Evolutionary conservation across 2,329 filamentous ascomycete genomes (phyloP).

Genomic region (Alternaria sp.): DNA sequence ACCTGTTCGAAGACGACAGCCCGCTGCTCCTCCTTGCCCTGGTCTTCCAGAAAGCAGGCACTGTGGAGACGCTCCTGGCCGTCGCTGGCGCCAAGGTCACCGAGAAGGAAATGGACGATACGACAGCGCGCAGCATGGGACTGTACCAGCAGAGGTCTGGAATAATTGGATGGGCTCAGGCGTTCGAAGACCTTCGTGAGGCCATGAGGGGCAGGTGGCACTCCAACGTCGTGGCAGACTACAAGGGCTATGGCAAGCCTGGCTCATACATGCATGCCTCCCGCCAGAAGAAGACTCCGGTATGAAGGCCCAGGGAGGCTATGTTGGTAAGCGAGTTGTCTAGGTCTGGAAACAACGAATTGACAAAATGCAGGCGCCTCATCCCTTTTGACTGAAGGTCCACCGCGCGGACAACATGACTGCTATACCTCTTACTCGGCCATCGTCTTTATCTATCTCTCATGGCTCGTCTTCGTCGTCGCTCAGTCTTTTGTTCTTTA

Average conservation of each 20-base stretch:
- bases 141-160: background rate
- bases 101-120: background rate
- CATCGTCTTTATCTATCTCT: slow-evolving; percentile 56
- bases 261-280: background rate
- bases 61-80: background rate
- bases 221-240: background rate
- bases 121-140: background rate
- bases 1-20: background rate
- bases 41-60: background rate
- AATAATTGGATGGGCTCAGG: background rate
- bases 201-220: background rate
- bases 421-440: slow-evolving; percentile 33
- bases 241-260: background rate
- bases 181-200: background rate
- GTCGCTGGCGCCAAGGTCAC: background rate
- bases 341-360: background rate
- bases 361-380: background rate
- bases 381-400: background rate
- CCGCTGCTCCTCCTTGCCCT: background rate
- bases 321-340: background rate
- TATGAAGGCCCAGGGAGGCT: background rate
- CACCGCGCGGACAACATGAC: background rate
- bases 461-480: slow-evolving; percentile 64
- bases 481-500: slow-evolving; percentile 66
- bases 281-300: background rate